These are phyloP conservation scores for Ceratorhiza oryzae-sativae DNA, from an alignment of 1,284 basidiomycete species.

Conservation along the genomic window DNA sequence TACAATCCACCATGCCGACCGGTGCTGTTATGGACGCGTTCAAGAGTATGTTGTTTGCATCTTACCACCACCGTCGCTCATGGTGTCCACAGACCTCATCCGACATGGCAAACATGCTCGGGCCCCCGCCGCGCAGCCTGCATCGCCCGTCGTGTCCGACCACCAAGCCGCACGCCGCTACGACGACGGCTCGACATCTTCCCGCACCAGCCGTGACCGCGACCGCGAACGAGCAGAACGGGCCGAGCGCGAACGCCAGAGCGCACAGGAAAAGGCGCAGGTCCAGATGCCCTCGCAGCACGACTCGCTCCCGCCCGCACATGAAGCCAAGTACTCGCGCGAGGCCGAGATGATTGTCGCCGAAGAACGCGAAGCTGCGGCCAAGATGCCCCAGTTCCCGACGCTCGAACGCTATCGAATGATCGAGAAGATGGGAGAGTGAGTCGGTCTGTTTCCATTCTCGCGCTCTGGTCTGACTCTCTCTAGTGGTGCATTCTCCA, in stretches of 20 bases:
- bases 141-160: constrained; percentile 30
- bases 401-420: constrained; percentile 86
- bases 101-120: constrained; percentile 44
- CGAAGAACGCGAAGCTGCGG: constrained; percentile 76
- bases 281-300: constrained; percentile 22
- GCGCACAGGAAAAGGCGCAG: constrained; percentile 34
- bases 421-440: constrained; percentile 96
- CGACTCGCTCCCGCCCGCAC: constrained; percentile 6
- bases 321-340: constrained; percentile 36
- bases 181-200: neutral
- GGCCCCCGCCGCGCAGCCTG: constrained; percentile 34
- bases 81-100: constrained; percentile 40
- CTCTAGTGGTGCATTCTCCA: constrained; percentile 92
- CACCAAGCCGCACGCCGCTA: constrained; percentile 22
- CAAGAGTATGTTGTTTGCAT: constrained; percentile 40
- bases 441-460: constrained; percentile 52
- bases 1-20: constrained; percentile 32
- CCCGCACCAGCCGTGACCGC: neutral
- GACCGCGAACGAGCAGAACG: neutral
- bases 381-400: constrained; percentile 81
- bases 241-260: constrained; percentile 33
- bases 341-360: constrained; percentile 78
- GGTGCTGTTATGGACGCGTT: constrained; percentile 43
- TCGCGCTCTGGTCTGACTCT: constrained; percentile 35
- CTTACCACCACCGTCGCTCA: neutral